These are phyloP conservation scores for Arthromyces matolae DNA, from an alignment of 768 basidiomycete species.

Conservation along the genomic window DNA sequence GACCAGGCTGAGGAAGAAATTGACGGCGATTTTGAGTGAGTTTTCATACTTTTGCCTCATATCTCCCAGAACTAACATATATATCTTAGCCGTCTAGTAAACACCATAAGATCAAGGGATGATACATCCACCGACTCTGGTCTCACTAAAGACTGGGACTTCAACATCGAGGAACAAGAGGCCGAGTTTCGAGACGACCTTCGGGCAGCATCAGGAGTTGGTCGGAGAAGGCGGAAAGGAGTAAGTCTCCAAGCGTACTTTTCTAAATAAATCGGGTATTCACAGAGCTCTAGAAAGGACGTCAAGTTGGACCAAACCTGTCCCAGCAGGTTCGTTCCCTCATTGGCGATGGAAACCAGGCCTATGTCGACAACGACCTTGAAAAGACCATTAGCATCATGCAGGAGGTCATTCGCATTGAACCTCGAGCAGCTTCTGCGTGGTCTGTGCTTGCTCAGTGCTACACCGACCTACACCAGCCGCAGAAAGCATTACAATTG, in stretches of 20 bases:
- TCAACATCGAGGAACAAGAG: slow-evolving; percentile 63
- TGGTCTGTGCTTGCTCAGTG: slow-evolving; percentile 90
- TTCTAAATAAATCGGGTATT: neutral
- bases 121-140: slow-evolving; percentile 36
- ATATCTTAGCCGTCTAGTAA: slow-evolving; percentile 56
- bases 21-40: slow-evolving; percentile 60
- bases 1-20: slow-evolving; percentile 42
- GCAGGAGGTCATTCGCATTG: slow-evolving; percentile 91
- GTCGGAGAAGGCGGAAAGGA: slow-evolving; percentile 45
- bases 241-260: slow-evolving; percentile 25
- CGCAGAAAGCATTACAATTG: slow-evolving; percentile 72
- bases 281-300: slow-evolving; percentile 38
- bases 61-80: neutral
- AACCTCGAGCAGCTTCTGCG: slow-evolving; percentile 76
- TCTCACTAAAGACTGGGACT: slow-evolving; percentile 70
- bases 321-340: slow-evolving; percentile 71
- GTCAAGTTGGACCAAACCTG: slow-evolving; percentile 46
- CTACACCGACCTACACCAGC: slow-evolving; percentile 68
- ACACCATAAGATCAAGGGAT: slow-evolving; percentile 56
- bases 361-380: slow-evolving; percentile 70
- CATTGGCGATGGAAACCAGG: slow-evolving; percentile 84
- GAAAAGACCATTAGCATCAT: slow-evolving; percentile 72
- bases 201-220: slow-evolving; percentile 70
- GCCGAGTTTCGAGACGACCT: slow-evolving; percentile 72
- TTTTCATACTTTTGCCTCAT: neutral